A percentile compares a stretch with the other conserved stretches of the same genome.
Conservation (phyloP, 805 yeast species). For the Yarrowia sp. region DNA sequence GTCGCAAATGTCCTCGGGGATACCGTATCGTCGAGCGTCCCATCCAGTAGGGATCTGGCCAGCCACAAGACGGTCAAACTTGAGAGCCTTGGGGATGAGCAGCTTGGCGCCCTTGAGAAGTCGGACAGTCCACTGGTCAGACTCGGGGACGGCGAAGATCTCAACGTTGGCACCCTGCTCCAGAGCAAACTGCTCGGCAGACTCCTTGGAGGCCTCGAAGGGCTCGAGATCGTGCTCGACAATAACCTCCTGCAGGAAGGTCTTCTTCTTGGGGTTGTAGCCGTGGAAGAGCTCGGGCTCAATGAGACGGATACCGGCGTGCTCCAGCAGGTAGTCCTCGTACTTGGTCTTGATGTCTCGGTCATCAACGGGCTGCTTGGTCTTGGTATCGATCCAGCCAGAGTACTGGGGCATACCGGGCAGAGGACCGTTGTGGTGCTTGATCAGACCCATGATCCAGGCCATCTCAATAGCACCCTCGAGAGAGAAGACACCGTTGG, state of each 20-base stretch:
- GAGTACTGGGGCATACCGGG: constrained; percentile 80
- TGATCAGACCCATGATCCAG: constrained; percentile 98
- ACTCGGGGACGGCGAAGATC: constrained; percentile 82
- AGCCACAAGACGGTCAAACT: constrained; percentile 65
- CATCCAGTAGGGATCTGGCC: constrained; percentile 99
- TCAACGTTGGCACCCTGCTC: constrained; percentile 96
- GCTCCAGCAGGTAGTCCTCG: constrained; percentile 86
- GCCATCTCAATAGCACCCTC: constrained; percentile 99
- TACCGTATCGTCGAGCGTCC: constrained; percentile 95
- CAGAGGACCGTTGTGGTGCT: constrained; percentile 89
- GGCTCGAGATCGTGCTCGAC: constrained; percentile 96
- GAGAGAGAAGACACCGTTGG: constrained; percentile 88
- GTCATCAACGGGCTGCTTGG: constrained; percentile 92
- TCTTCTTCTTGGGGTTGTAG: constrained; percentile 93
- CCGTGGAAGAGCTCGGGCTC: constrained; percentile 96
- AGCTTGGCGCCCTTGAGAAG: constrained; percentile 92
- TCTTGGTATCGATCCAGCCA: constrained; percentile 98
- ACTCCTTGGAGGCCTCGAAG: constrained; percentile 91
- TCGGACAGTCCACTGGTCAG: constrained; percentile 91
- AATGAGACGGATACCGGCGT: constrained; percentile 94
- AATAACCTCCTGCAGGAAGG: constrained; percentile 92
- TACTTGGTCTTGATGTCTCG: constrained; percentile 90
- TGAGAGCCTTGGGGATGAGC: constrained; percentile 85
- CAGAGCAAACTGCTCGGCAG: constrained; percentile 91
- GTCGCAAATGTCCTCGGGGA: constrained; percentile 85